Percentiles rank a stretch among this genome's conserved stretches.
phyloP scores from a whole-genome alignment of 805 yeast species.

The Yarrowia keelungensis region DNA sequence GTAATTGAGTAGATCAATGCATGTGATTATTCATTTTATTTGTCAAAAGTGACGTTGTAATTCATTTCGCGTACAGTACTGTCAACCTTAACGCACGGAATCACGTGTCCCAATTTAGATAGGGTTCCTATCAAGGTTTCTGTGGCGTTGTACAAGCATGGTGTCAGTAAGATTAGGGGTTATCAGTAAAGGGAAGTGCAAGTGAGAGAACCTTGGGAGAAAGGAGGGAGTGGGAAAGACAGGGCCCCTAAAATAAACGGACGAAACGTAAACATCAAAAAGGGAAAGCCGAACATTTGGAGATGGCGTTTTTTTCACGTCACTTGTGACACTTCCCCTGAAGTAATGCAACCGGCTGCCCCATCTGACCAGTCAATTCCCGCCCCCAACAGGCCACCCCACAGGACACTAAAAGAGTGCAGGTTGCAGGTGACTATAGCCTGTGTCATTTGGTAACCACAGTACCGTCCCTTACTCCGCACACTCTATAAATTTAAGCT shows the following conservation, averaged over 20 bases:
- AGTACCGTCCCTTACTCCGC: background rate
- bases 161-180: constrained; percentile 6
- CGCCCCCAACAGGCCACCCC: background rate
- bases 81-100: background rate
- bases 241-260: background rate
- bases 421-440: constrained; percentile 7
- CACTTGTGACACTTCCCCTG: background rate
- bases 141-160: constrained; percentile 37
- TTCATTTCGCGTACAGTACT: too few relatives aligned
- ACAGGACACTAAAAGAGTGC: background rate
- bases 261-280: background rate
- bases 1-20: constrained; percentile 33
- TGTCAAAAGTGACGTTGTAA: too few relatives aligned
- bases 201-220: constrained; percentile 11
- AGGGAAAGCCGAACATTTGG: too few relatives aligned
- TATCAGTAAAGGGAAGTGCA: constrained; percentile 20
- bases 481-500: background rate
- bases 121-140: constrained; percentile 22
- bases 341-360: background rate
- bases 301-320: too few relatives aligned
- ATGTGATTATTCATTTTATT: background rate
- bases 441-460: background rate
- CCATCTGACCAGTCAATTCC: constrained; percentile 6
- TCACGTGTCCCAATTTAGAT: constrained; percentile 16
- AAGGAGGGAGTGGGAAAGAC: background rate